These are phyloP conservation scores for Quambalaria eucalypti DNA, from an alignment of 1,284 basidiomycete species.

Conservation along the genomic window DNA sequence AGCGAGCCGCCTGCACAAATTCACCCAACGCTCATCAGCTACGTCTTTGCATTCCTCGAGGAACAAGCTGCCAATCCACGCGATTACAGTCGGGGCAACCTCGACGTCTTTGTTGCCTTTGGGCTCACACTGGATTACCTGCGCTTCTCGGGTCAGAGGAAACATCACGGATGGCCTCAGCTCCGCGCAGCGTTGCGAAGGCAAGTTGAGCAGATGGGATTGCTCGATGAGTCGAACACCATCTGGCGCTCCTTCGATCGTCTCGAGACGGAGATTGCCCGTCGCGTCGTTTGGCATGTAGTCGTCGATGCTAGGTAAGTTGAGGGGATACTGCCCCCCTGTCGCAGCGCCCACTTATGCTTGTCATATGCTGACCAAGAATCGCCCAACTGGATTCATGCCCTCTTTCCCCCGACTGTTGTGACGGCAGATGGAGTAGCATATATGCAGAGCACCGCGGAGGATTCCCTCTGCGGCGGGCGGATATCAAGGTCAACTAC, in stretches of 20 bases:
- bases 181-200: background rate
- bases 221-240: background rate
- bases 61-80: no score
- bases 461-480: no score
- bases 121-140: background rate
- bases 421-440: no score
- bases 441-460: no score
- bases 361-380: no score
- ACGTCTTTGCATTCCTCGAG: background rate
- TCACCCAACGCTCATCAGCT: background rate
- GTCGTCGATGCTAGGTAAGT: background rate
- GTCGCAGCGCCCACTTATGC: no score
- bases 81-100: background rate
- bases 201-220: background rate
- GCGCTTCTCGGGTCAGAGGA: background rate
- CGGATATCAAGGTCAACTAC: no score
- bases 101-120: background rate
- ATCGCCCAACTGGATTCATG: no score
- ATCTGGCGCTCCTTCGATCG: background rate
- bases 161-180: background rate
- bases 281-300: background rate
- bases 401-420: no score
- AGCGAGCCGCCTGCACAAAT: background rate
- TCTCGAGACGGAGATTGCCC: background rate
- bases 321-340: no score